Evolutionary conservation across 176 grass and related monocot species (phyloP).

Genomic region (Panicum miliaceum): DNA sequence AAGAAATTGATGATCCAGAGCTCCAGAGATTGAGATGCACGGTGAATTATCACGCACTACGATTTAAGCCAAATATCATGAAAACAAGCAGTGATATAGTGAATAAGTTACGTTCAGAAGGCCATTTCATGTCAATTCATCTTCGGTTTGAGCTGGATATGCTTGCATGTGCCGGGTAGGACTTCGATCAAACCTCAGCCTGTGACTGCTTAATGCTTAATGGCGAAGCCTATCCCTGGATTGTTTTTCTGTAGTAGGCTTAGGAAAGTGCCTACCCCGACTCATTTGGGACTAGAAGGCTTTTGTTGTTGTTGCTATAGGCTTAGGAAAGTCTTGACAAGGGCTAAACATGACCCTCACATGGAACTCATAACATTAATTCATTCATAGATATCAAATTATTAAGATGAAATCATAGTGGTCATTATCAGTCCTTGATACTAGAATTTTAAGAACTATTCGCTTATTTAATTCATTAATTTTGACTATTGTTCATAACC

Average conservation of each 20-base stretch:
- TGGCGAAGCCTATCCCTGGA: neutral
- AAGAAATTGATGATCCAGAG: slow-evolving; percentile 81
- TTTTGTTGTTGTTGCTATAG: neutral
- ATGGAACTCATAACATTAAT: too few species aligned
- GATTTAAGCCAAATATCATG: slow-evolving; percentile 90
- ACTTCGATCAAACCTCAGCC: slow-evolving; percentile 2
- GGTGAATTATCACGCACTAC: slow-evolving; percentile 90
- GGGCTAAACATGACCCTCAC: neutral
- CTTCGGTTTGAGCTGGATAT: slow-evolving; percentile 98
- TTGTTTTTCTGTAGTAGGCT: neutral
- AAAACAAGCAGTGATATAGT: slow-evolving; percentile 81
- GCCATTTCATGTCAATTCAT: slow-evolving; percentile 97
- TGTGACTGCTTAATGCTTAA: slow-evolving; percentile 3
- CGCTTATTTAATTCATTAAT: neutral
- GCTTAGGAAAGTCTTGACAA: neutral
- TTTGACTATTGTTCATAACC: slow-evolving; percentile 24
- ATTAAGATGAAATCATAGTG: neutral
- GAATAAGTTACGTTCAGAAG: slow-evolving; percentile 74
- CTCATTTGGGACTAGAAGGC: neutral
- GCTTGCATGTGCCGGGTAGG: slow-evolving; percentile 93
- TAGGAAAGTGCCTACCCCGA: neutral
- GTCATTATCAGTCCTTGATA: slow-evolving; percentile 11
- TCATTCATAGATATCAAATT: neutral
- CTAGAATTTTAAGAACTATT: neutral
- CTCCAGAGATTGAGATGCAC: slow-evolving; percentile 93